Conservation (phyloP, 805 yeast genomes). For the Cyberlindnera petersonii region DNA sequence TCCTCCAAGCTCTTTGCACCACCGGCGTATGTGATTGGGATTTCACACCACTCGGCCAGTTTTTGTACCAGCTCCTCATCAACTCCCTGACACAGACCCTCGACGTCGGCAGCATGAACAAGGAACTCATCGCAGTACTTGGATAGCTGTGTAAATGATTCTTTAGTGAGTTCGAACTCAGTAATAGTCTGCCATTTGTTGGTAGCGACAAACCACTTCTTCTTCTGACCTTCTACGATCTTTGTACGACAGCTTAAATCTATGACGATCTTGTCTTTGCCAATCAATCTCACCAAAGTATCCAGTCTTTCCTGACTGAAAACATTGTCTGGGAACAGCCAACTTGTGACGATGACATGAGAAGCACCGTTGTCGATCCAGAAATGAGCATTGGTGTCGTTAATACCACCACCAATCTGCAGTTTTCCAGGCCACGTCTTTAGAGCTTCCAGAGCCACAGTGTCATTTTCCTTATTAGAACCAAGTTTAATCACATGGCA, state of each 20-base stretch:
- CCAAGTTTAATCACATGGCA: conserved; percentile 95
- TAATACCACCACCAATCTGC: conserved; percentile 95
- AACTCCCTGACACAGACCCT: conserved; percentile 91
- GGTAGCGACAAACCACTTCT: conserved; percentile 90
- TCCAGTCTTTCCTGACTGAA: conserved; percentile 50
- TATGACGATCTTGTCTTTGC: conserved; percentile 66
- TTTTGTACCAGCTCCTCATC: conserved; percentile 71
- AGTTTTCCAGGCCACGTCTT: conserved; percentile 65
- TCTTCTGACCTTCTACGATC: conserved; percentile 21
- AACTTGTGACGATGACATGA: conserved; percentile 89
- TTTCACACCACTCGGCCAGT: conserved; percentile 75
- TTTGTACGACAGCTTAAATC: conserved; percentile 79
- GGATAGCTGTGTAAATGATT: conserved; percentile 51
- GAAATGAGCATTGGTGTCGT: conserved; percentile 57
- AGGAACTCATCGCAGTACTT: conserved; percentile 79
- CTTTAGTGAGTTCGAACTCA: conserved; percentile 47
- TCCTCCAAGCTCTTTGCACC: conserved; percentile 82
- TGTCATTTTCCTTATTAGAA: conserved; percentile 65
- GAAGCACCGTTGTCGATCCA: conserved; percentile 83
- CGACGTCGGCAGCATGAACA: conserved; percentile 98
- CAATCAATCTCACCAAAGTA: conserved; percentile 50
- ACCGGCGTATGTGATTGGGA: conserved; percentile 92
- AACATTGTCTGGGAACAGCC: conserved; percentile 69
- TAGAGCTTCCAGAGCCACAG: conserved; percentile 76
- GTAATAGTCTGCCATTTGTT: conserved; percentile 96